Evolutionary conservation across 1,139 yeast species (phyloP), one percentile per base, ranked within the genome.

Genomic region (Lodderomyces elongisporus): DNA sequence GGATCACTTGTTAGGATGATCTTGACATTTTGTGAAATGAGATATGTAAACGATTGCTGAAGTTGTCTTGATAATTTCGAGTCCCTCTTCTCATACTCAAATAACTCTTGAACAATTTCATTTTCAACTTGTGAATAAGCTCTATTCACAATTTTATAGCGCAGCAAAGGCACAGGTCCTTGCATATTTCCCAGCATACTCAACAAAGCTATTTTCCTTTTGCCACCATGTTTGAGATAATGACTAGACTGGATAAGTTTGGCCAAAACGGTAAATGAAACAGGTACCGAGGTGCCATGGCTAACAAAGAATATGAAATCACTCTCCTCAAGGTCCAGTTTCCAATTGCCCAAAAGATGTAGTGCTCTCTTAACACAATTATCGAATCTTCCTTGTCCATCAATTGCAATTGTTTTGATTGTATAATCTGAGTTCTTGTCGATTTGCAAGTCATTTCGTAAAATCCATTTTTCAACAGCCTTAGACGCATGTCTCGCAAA

Each of bases 381-480:
- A 22, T 55, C 52, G 2, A 71, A 58, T 28, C 57, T 60, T 2
- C 80, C 80, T 37, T 68, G 66, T 1, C 80, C 79, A 41, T 75
- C 80, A 13, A 75, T 49, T 3, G 76, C 66, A 13, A 75, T 67
- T 0, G 73, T 60, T 25, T 66, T 66, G n/a, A 74, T 62, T 7
- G 9, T 20, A 20, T 20, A 20, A 7, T 20, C 22, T 7, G 22
- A 20, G n/a, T n/a, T n/a, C n/a, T n/a, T n/a, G 13, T 54, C 56
- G 33, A 44, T 45, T 17, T 52, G 47, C 29, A 44, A 47, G 28
- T 48, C 28, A 24, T 58, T 51, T 7, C 52, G 47, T 7, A 47
- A 40, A 1, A 66, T 50, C 79, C 79, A 74, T 12, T 54, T 35
- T 14, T 50, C 45, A 2, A 74, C 46, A 1, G 70, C 66, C 20